These are phyloP conservation scores for Rosa rugosa DNA, from an alignment of 306 rosid species.

Conservation along the genomic window DNA sequence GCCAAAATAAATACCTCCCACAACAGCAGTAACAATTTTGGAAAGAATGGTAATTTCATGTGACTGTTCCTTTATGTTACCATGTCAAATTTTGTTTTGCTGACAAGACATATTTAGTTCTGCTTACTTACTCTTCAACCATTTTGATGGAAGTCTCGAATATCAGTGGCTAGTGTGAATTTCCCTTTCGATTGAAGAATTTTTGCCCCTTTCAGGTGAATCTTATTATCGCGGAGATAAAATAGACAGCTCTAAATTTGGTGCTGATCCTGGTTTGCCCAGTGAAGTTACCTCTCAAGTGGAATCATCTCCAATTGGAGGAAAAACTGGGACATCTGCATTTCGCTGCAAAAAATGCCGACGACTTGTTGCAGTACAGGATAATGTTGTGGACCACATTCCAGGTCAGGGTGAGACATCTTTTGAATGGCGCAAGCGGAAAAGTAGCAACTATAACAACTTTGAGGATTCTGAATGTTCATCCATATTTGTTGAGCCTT, in stretches of 20 bases:
- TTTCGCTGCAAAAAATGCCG: slow-evolving; percentile 94
- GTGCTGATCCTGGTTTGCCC: slow-evolving; percentile 86
- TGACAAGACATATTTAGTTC: background rate
- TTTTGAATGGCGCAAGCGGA: slow-evolving; percentile 67
- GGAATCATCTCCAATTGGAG: slow-evolving; percentile 47
- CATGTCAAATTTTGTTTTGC: background rate
- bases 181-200: background rate
- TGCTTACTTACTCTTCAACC: background rate
- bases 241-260: slow-evolving; percentile 76
- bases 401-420: slow-evolving; percentile 90
- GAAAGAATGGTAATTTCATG: background rate
- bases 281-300: slow-evolving; percentile 46
- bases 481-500: slow-evolving; percentile 89
- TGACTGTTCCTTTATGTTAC: background rate
- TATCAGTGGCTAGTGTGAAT: background rate
- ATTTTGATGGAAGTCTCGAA: background rate
- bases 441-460: slow-evolving; percentile 63
- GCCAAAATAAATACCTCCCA: background rate
- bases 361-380: slow-evolving; percentile 78
- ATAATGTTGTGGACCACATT: slow-evolving; percentile 71
- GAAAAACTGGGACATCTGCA: slow-evolving; percentile 40
- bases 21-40: background rate
- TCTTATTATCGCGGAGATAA: slow-evolving; percentile 63
- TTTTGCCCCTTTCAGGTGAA: slow-evolving; percentile 55
- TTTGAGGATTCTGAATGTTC: slow-evolving; percentile 79